These are phyloP conservation scores for Termitomyces sp. DNA, from an alignment of 1,284 basidiomycete species.

Conservation along the genomic window DNA sequence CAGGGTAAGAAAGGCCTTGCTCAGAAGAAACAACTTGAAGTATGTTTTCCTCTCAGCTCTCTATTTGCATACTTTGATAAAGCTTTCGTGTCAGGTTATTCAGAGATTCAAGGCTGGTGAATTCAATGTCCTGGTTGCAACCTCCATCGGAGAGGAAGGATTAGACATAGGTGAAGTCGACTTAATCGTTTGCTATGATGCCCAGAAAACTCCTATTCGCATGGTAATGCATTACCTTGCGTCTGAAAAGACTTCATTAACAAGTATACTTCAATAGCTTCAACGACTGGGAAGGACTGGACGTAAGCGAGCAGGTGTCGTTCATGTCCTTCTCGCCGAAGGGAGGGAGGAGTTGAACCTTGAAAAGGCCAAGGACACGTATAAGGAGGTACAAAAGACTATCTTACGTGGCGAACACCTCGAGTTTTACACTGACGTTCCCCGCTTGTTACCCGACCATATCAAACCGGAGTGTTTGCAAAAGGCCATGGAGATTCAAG, in stretches of 20 bases:
- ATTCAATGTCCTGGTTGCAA: constrained; percentile 92
- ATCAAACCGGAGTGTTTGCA: constrained; percentile 77
- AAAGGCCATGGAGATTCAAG: constrained; percentile 75
- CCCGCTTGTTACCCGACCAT: constrained; percentile 78
- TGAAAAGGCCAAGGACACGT: constrained; percentile 84
- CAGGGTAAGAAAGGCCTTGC: constrained; percentile 83
- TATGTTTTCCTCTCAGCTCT: constrained; percentile 28
- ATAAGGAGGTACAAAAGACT: constrained; percentile 86
- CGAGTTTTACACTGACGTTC: constrained; percentile 90
- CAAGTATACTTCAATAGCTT: constrained; percentile 49
- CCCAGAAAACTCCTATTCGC: constrained; percentile 93
- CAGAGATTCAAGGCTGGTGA: constrained; percentile 83
- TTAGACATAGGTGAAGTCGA: constrained; percentile 99
- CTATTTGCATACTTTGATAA: constrained; percentile 4
- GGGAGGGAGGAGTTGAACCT: constrained; percentile 90
- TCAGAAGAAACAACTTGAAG: constrained; percentile 90
- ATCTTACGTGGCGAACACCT: constrained; percentile 85
- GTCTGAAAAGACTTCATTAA: neutral
- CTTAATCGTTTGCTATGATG: constrained; percentile 94
- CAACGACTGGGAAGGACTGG: constrained; percentile 97
- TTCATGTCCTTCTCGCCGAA: constrained; percentile 92
- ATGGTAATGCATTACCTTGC: constrained; percentile 54
- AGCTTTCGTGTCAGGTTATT: constrained; percentile 54
- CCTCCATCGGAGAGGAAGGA: constrained; percentile 97
- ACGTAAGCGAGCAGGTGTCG: constrained; percentile 84